These are phyloP conservation scores for Neofusicoccum ribis DNA, from an alignment of 2,329 filamentous ascomycete species.

Conservation along the genomic window DNA sequence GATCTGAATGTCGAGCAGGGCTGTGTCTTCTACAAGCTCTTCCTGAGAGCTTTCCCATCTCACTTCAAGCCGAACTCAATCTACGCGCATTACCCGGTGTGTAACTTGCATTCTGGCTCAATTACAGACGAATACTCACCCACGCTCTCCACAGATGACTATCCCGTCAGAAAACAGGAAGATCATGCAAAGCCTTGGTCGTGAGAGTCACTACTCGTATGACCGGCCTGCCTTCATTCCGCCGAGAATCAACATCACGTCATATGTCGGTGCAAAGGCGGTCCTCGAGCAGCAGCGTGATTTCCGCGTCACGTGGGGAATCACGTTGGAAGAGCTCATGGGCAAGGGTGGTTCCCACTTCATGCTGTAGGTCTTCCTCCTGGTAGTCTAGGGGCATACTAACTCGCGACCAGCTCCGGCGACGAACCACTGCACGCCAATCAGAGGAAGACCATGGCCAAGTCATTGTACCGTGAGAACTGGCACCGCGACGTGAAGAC, in stretches of 20 bases:
- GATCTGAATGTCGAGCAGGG: slow-evolving; percentile 73
- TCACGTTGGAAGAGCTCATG: slow-evolving; percentile 60
- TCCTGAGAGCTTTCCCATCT: slow-evolving; percentile 71
- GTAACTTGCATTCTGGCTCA: background rate
- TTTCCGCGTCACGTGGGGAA: slow-evolving; percentile 65
- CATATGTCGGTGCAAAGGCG: slow-evolving; percentile 59
- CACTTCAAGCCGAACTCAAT: slow-evolving; percentile 75
- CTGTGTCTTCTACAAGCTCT: slow-evolving; percentile 78
- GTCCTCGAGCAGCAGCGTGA: slow-evolving; percentile 59
- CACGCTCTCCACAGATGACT: slow-evolving; percentile 43
- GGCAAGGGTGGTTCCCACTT: slow-evolving; percentile 57
- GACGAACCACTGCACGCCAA: slow-evolving; percentile 32
- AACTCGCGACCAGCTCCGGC: slow-evolving; percentile 24
- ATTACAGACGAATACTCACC: background rate
- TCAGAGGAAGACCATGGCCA: slow-evolving; percentile 37
- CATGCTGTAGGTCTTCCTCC: slow-evolving; percentile 46
- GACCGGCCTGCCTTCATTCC: slow-evolving; percentile 56
- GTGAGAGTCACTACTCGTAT: slow-evolving; percentile 67
- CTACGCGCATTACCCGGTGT: slow-evolving; percentile 69
- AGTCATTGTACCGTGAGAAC: slow-evolving; percentile 58
- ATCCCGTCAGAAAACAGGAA: slow-evolving; percentile 68
- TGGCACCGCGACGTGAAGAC: slow-evolving; percentile 64
- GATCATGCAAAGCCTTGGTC: slow-evolving; percentile 66
- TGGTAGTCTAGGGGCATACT: background rate
- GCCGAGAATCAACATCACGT: slow-evolving; percentile 55